phyloP scores from a whole-genome alignment of 2,329 filamentous ascomycete species.

The Cercospora zeina region DNA sequence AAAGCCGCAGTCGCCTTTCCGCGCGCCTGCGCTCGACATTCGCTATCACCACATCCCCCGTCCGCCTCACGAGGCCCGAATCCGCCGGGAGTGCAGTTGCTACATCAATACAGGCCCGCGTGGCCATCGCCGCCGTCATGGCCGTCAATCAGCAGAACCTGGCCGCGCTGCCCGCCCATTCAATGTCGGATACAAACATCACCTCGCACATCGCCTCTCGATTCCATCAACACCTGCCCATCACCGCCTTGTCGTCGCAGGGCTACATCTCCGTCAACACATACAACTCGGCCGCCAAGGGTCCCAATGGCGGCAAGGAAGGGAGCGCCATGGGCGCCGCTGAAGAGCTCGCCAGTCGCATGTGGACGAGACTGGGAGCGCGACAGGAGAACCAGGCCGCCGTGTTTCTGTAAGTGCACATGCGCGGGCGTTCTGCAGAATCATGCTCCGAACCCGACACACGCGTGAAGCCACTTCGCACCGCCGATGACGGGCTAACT shows the following conservation, averaged over 20 bases:
- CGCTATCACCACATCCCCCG: slow-evolving; percentile 11
- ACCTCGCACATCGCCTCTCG: slow-evolving; percentile 82
- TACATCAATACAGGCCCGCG: slow-evolving; percentile 26
- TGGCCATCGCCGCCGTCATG: slow-evolving; percentile 35
- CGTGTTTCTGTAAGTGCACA: slow-evolving; percentile 76
- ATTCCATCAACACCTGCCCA: slow-evolving; percentile 88
- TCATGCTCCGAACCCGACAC: neutral
- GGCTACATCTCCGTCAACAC: slow-evolving; percentile 92
- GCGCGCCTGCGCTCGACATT: neutral
- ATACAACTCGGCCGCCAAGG: slow-evolving; percentile 84
- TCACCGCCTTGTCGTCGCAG: slow-evolving; percentile 85
- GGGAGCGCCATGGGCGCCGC: slow-evolving; percentile 90
- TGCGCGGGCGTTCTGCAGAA: neutral
- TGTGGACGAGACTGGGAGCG: slow-evolving; percentile 80
- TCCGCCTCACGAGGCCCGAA: slow-evolving; percentile 23
- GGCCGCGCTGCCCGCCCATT: slow-evolving; percentile 80
- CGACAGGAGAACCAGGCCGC: slow-evolving; percentile 91
- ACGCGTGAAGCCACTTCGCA: neutral
- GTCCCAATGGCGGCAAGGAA: slow-evolving; percentile 85
- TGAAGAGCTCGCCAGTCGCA: slow-evolving; percentile 84
- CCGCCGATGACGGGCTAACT: slow-evolving; percentile 23
- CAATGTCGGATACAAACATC: slow-evolving; percentile 66
- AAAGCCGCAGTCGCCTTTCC: slow-evolving; percentile 2
- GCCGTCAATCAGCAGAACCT: slow-evolving; percentile 74
- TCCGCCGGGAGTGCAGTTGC: slow-evolving; percentile 19